Evolutionary conservation across 306 rosid genomes (phyloP).

Genomic region (Glycine latifolia): DNA sequence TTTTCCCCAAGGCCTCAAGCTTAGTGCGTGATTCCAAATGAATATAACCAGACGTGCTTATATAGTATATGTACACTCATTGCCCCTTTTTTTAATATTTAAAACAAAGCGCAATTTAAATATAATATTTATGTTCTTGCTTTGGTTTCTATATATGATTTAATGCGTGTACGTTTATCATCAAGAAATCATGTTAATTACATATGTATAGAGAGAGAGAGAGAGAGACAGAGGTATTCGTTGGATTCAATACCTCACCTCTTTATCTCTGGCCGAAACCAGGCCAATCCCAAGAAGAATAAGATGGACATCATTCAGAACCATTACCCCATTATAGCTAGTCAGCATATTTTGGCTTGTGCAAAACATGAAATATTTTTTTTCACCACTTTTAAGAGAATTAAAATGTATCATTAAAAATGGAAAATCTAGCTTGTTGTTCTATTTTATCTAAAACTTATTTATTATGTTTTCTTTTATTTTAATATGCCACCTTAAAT

Average conservation of each 20-base stretch:
- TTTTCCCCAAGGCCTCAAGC: not conserved
- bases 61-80: constrained; percentile 21
- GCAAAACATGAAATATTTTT: not conserved
- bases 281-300: not conserved
- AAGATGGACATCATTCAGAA: constrained; percentile 1
- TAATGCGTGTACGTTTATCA: too few species aligned
- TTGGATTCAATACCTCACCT: not conserved
- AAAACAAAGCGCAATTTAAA: not conserved
- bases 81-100: not conserved
- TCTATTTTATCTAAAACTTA: not conserved
- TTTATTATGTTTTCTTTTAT: not conserved
- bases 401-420: too few species aligned
- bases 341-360: not conserved
- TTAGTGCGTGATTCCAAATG: constrained; percentile 38
- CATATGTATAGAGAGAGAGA: too few species aligned
- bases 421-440: too few species aligned
- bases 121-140: constrained; percentile 25
- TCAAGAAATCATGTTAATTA: not conserved
- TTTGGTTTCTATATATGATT: not conserved
- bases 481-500: not conserved
- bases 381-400: too few species aligned
- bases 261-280: not conserved
- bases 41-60: constrained; percentile 32
- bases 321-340: not conserved
- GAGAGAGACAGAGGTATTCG: not conserved